Evolutionary conservation across 2,329 filamentous ascomycete species (phyloP), one percentile per base, ranked within the genome.

Genomic region (Dothistroma septosporum): DNA sequence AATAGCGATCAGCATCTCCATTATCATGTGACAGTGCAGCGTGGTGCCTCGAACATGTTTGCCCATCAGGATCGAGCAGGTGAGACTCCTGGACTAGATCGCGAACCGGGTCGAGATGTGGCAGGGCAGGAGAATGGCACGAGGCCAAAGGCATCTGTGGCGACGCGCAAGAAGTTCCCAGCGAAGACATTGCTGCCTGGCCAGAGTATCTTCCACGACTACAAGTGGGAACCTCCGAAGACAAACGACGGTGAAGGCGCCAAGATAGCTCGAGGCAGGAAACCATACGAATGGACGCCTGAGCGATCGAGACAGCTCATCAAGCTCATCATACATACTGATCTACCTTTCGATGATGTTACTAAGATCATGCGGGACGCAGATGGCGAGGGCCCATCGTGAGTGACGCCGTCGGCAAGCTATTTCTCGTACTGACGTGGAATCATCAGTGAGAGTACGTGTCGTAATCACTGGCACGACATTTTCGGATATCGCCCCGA

Each of bases 251-350:
- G 50, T 6, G 50, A 21, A 21, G 31, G 31, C 31, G 31, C 24
- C 8, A 28, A 31, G 33, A 53, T 47, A 31, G 47, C 54, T n/a
- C 50, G 50, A 21, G 59, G 59, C 22, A 33, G 59, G 8, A 57
- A 52, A 19, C 59, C 47, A 21, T 57, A 57, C 49, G 49, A 57
- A 14, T 61, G 59, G 59, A 61, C 59, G 21, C 32, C 54, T 10
- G 22, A 57, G 28, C 46, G 32, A 24, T 57, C 59, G 16, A 35
- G 48, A 28, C 32, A 61, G 37, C 54, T 61, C 24, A 61, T 61
- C 59, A 57, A 54, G 37, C 49, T 57, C 16, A 61, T 61, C 49
- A 53, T 61, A 12, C 59, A 61, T 37, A 57, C 59, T 47, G 59
- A 61, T 22, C 31, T 61, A n/a, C 52, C 47, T 14, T 61, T 61